These are phyloP conservation scores for Kwoniella botswanensis DNA, from an alignment of 768 basidiomycete species.

Conservation along the genomic window DNA sequence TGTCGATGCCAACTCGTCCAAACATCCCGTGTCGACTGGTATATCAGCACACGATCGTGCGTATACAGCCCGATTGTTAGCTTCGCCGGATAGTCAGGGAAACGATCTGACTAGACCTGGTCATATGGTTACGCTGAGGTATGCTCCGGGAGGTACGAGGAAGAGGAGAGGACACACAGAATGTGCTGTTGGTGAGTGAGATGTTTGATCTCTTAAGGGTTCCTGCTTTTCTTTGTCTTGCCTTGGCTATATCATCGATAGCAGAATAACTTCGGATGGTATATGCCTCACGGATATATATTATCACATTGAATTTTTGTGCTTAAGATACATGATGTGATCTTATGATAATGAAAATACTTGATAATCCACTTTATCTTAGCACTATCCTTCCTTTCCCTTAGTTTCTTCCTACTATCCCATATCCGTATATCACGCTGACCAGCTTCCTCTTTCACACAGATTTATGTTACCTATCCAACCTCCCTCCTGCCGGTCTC, in stretches of 20 bases:
- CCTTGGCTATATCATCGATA: not conserved
- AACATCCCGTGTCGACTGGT: conserved; percentile 78
- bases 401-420: no score
- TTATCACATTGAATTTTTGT: not conserved
- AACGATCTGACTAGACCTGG: conserved; percentile 89
- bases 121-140: conserved; percentile 91
- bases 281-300: not conserved
- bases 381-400: no score
- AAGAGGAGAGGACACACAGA: conserved; percentile 94
- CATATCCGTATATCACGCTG: no score
- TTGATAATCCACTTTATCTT: no score
- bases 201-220: no score
- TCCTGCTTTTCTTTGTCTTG: not conserved
- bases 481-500: conserved; percentile 72
- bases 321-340: no score
- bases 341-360: no score
- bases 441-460: not conserved
- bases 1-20: conserved; percentile 74
- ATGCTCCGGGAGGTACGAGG: conserved; percentile 80
- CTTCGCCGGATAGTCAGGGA: conserved; percentile 63
- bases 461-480: conserved; percentile 82
- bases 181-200: conserved; percentile 67
- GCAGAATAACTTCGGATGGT: no score
- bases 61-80: conserved; percentile 81
- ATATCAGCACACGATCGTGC: conserved; percentile 96